Base-by-base conservation (phyloP, 1,284 basidiomycete species). In the Coriolopsis trogii region DNA sequence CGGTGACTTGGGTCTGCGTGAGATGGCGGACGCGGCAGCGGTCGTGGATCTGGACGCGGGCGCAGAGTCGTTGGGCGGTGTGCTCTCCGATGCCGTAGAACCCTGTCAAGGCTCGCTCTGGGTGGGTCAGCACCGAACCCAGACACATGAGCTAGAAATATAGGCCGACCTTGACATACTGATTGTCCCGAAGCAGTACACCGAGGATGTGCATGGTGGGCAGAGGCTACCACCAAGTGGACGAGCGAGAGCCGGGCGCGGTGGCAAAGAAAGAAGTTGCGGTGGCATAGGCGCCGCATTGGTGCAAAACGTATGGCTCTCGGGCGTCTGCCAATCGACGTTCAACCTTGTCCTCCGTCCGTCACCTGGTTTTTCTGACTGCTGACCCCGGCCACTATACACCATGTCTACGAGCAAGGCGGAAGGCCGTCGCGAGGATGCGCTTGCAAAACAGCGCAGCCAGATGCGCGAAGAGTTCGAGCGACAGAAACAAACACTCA, bases 401-500 rank as follows among this genome's bases (percentile, higher is more conserved):
- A 33, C 30, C 42, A 90, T 91, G 89, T 79, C 89, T 8, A 73
- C 72, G 48, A 89, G 74, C 72, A 85, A 84, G 67, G 78, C 80
- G 3, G 89, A 92, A 71, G 87, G 85, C 16, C 84, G 85, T 46
- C 84, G 90, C 51, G 86, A 91, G 69, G 89, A 91, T 64, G 83
- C 84, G 8, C 82, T 93, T 58, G 78, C 81, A 30, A 93, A 93
- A 66, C 85, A 91, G 70, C 87, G 92, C 56, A 79, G 77, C 46
- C 87, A 89, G 63, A 87, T 90, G 78, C 84, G 91, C 64, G 89
- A 93, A 65, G 91, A 93, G 46, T 96, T 85, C 63, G 90, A 94
- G 63, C 82, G 90, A n/a, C 91, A 95, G 68, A 94, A 93, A 66
- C 85, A 89, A 61, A 84, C 81, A 38, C 84, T 96, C 66, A 84